Conservation (phyloP, 352 stramenopile genomes). For the Thalassiosira exigua region DNA sequence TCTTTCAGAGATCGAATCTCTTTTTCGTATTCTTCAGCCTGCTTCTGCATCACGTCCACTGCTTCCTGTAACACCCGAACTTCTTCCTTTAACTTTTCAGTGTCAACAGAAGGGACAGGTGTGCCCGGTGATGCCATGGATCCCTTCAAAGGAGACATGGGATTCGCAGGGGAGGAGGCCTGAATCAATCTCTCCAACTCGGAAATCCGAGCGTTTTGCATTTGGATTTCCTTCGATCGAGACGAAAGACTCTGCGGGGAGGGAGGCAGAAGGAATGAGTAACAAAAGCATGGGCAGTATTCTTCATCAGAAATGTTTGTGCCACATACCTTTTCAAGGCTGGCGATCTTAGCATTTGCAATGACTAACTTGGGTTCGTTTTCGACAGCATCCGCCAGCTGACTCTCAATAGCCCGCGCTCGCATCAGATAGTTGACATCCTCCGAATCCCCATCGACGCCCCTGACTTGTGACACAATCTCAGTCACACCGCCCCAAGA, state of each 20-base stretch:
- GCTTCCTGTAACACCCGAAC: constrained; percentile 73
- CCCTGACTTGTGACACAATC: constrained; percentile 60
- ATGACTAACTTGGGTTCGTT: constrained; percentile 71
- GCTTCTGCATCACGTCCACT: constrained; percentile 76
- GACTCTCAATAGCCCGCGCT: constrained; percentile 64
- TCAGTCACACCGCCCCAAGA: constrained; percentile 71
- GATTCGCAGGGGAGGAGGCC: constrained; percentile 29
- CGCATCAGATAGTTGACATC: constrained; percentile 80
- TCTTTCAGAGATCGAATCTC: constrained; percentile 77
- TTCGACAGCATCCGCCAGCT: constrained; percentile 65
- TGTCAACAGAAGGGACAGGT: constrained; percentile 59
- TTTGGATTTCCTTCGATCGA: constrained; percentile 75
- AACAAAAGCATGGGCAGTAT: neutral
- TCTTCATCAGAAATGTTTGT: constrained; percentile 10
- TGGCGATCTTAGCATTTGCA: constrained; percentile 66
- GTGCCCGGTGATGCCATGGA: constrained; percentile 34
- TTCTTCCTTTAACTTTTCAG: constrained; percentile 73
- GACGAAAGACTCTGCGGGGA: constrained; percentile 60
- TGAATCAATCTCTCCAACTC: constrained; percentile 75
- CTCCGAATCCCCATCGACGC: constrained; percentile 70
- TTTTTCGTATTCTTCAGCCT: constrained; percentile 83
- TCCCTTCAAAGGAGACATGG: constrained; percentile 49
- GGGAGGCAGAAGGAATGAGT: neutral
- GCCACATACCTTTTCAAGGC: constrained; percentile 70
- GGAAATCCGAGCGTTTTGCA: constrained; percentile 72